Percentiles rank a stretch among this genome's conserved stretches.
Evolutionary conservation across 2,329 filamentous ascomycete species (phyloP).

Genomic region (Xylariaceae sp.): DNA sequence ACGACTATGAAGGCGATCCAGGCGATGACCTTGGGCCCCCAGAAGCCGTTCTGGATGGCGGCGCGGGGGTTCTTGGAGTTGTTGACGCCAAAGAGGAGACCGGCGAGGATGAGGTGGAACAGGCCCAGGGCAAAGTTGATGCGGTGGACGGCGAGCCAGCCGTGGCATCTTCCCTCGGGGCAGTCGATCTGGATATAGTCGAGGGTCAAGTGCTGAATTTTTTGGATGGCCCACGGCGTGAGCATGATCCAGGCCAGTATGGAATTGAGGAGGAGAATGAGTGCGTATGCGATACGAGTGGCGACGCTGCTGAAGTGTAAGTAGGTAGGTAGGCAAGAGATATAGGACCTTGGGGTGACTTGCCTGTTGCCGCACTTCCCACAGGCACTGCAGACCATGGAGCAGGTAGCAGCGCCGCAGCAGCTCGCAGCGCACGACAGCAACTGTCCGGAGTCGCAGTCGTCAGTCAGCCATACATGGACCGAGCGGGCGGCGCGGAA

Average conservation of each 20-base stretch:
- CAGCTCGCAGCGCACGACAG: conserved; percentile 78
- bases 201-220: conserved; percentile 82
- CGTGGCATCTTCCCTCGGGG: conserved; percentile 82
- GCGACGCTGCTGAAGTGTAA: conserved; percentile 58
- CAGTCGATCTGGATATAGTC: conserved; percentile 96
- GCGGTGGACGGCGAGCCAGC: conserved; percentile 91
- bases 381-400: conserved; percentile 89
- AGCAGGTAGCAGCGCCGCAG: conserved; percentile 94
- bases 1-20: conserved; percentile 84
- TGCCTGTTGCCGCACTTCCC: conserved; percentile 96
- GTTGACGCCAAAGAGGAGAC: conserved; percentile 77
- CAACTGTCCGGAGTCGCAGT: conserved; percentile 41
- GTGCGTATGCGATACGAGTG: conserved; percentile 91
- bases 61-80: conserved; percentile 84
- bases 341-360: too few species aligned
- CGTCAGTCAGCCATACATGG: conserved; percentile 8
- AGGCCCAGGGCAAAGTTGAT: conserved; percentile 96
- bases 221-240: conserved; percentile 96
- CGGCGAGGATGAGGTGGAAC: conserved; percentile 82
- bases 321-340: conserved; percentile 1
- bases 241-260: conserved; percentile 99
- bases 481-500: conserved; percentile 2
- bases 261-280: conserved; percentile 92
- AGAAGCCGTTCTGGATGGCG: conserved; percentile 93
- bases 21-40: conserved; percentile 89